These are phyloP conservation scores for Fomitiporia mediterranea DNA, from an alignment of 1,284 basidiomycete genomes.

Conservation along the genomic window DNA sequence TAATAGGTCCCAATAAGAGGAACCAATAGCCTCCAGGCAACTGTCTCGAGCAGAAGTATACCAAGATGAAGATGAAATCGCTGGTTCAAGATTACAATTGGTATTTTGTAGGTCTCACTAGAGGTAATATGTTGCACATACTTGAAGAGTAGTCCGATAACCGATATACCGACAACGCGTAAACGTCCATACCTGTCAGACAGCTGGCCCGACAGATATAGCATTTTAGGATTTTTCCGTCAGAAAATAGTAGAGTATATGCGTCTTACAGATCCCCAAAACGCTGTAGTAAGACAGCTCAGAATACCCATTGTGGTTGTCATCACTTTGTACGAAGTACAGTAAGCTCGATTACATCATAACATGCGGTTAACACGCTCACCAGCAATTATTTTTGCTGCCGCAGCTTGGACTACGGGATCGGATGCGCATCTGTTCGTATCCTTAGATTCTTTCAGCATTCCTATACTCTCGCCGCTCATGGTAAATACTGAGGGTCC, in stretches of 20 bases:
- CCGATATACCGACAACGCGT: slow-evolving; percentile 56
- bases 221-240: not conserved
- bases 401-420: slow-evolving; percentile 66
- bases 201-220: slow-evolving; percentile 43
- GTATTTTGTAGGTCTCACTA: not conserved
- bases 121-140: slow-evolving; percentile 25
- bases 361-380: slow-evolving; percentile 24
- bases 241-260: slow-evolving; percentile 6
- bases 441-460: not conserved
- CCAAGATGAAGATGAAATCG: slow-evolving; percentile 65
- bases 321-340: slow-evolving; percentile 42
- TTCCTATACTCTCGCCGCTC: no score
- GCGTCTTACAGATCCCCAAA: slow-evolving; percentile 72
- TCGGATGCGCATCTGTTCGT: slow-evolving; percentile 54
- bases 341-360: not conserved
- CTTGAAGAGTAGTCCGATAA: slow-evolving; percentile 59
- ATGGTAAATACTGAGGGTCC: no score
- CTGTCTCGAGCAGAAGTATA: slow-evolving; percentile 51
- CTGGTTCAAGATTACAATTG: slow-evolving; percentile 26
- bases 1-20: slow-evolving; percentile 63
- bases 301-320: slow-evolving; percentile 67
- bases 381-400: slow-evolving; percentile 66
- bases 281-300: slow-evolving; percentile 71
- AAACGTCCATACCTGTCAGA: slow-evolving; percentile 80
- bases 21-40: slow-evolving; percentile 83